Conservation (phyloP, 169 alveolate species). For the Cryptosporidium ryanae region DNA sequence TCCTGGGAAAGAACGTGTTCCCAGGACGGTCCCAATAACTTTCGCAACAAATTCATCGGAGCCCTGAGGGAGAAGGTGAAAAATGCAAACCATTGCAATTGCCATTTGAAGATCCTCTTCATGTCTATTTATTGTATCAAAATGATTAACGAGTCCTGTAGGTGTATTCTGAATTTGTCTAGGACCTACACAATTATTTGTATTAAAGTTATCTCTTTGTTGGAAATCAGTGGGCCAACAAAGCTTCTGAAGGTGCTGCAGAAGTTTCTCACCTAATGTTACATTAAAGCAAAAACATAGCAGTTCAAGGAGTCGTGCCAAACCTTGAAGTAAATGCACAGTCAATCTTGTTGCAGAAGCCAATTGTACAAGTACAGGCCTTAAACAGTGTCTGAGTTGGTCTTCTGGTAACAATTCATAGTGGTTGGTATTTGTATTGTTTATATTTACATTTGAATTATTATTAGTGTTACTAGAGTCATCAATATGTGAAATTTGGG, state of each 20-base stretch:
- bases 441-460: neutral
- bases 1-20: slow-evolving; percentile 63
- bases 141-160: slow-evolving; percentile 2
- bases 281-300: slow-evolving; percentile 68
- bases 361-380: slow-evolving; percentile 67
- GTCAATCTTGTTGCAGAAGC: slow-evolving; percentile 71
- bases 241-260: slow-evolving; percentile 64
- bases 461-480: neutral
- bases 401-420: slow-evolving; percentile 72
- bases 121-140: slow-evolving; percentile 20
- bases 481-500: neutral
- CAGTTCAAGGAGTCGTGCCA: slow-evolving; percentile 62
- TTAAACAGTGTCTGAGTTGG: slow-evolving; percentile 63
- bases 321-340: slow-evolving; percentile 68
- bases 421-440: slow-evolving; percentile 14
- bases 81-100: slow-evolving; percentile 72
- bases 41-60: slow-evolving; percentile 72
- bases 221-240: slow-evolving; percentile 69
- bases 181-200: neutral
- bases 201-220: slow-evolving; percentile 44
- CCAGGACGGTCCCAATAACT: slow-evolving; percentile 62
- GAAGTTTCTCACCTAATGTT: slow-evolving; percentile 65
- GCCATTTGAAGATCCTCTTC: slow-evolving; percentile 73
- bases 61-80: slow-evolving; percentile 72
- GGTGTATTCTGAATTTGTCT: slow-evolving; percentile 20